These are phyloP conservation scores for Claviceps arundinis DNA, from an alignment of 2,329 filamentous ascomycete species.

Conservation along the genomic window DNA sequence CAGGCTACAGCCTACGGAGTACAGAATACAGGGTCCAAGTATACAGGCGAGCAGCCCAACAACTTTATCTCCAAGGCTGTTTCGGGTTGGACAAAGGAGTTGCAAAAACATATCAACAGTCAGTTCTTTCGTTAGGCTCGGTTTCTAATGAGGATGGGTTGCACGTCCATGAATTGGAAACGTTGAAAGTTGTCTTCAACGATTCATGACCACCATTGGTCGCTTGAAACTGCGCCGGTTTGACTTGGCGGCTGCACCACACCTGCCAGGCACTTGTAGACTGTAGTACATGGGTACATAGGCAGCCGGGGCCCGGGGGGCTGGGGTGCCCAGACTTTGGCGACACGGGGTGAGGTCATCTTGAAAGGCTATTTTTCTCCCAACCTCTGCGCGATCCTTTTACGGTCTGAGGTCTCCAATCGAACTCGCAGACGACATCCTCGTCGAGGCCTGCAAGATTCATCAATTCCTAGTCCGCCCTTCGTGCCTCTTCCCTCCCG, in stretches of 20 bases:
- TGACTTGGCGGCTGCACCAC: background rate
- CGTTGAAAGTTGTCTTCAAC: background rate
- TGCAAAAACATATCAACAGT: too few relatives aligned
- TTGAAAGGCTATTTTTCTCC: background rate
- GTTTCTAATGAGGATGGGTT: too few relatives aligned
- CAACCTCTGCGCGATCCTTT: background rate
- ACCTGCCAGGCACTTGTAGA: background rate
- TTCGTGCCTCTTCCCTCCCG: background rate
- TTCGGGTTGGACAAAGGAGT: too few relatives aligned
- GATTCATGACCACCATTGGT: background rate
- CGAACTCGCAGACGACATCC: background rate
- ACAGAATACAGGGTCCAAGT: too few relatives aligned
- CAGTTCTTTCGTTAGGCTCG: too few relatives aligned
- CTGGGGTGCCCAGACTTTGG: background rate
- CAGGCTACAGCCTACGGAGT: too few relatives aligned
- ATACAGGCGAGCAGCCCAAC: too few relatives aligned
- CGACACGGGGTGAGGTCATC: constrained; percentile 3
- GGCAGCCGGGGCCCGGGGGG: background rate
- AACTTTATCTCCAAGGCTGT: too few relatives aligned
- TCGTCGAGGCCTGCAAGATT: background rate
- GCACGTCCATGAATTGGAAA: too few relatives aligned
- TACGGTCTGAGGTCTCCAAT: background rate
- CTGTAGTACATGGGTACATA: too few relatives aligned
- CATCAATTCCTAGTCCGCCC: background rate
- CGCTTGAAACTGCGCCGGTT: background rate